A percentile compares a stretch with the other conserved stretches of the same genome.
Conservation (phyloP, 139 green algal genomes). For the Medakamo hakoo region DNA sequence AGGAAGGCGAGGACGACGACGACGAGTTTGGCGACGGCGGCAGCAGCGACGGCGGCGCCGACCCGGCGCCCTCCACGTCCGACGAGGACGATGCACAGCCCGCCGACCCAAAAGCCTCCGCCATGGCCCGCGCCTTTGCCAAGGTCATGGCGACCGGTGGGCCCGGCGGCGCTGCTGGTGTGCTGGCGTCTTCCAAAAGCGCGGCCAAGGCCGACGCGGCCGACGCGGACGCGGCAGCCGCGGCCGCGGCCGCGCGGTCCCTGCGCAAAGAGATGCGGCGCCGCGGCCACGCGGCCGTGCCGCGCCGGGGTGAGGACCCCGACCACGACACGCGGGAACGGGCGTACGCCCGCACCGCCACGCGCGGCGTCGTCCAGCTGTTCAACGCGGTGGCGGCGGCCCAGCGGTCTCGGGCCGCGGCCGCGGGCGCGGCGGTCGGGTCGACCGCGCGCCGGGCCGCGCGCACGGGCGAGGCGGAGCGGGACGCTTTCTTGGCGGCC, state of each 20-base stretch:
- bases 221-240: conserved; percentile 23
- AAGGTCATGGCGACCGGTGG: conserved; percentile 29
- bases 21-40: background rate
- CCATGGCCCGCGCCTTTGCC: conserved; percentile 54
- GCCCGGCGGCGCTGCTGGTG: background rate
- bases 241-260: conserved; percentile 24
- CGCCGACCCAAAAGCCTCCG: conserved; percentile 32
- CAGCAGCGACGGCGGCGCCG: background rate
- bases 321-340: conserved; percentile 46
- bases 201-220: conserved; percentile 38
- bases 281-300: conserved; percentile 39
- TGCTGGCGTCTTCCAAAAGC: conserved; percentile 29
- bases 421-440: too few relatives aligned
- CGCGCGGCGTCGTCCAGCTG: conserved; percentile 63
- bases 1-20: background rate
- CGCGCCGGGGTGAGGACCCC: conserved; percentile 43
- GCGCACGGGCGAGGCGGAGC: too few relatives aligned
- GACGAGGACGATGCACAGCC: background rate
- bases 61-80: background rate
- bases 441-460: background rate
- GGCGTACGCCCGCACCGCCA: conserved; percentile 43
- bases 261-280: conserved; percentile 36
- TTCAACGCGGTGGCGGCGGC: conserved; percentile 78
- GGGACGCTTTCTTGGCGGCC: background rate
- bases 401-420: too few relatives aligned